Evolutionary conservation across 768 basidiomycete species (phyloP), one percentile per base, ranked within the genome.

Genomic region (Tylopilus sp.): DNA sequence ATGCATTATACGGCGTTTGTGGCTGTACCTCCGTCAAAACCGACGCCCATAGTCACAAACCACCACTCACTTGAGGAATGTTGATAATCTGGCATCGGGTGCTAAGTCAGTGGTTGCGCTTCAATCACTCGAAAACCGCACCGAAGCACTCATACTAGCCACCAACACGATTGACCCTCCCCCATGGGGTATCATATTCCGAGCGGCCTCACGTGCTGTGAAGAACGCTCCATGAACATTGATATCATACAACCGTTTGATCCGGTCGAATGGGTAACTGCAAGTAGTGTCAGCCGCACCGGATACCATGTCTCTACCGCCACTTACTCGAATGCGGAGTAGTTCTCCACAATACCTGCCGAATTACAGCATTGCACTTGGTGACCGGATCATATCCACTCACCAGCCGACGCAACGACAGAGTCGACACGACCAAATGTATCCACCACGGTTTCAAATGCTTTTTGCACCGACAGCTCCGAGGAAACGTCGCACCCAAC

Each of bases 1-100:
- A 95, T 10, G 91, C 89, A 71, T 98, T 98, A 71, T 98, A 98
- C 0, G 95, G 93, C 5, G 91, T 89, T 78, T 98, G 96, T 37
- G 81, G 82, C 82, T 92, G 67, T 52, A 52, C 40, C 28, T 31
- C 48, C 3, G 41, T 52, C 33, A 52, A 37, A 17, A 33, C 28
- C 30, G 21, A 12, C 3, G 6, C 11, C 6, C 14, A 3, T 29
- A n/a, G 9, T 17, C 6, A 52, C 24, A 16, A 21, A 10, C 16
- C 16, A 52, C 21, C 13, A 53, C 63, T 67, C 54, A 86, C 86
- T 78, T 92, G 94, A 38, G 95, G 94, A 50, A 90, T 80, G 69
- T 95, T 95, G 67, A 95, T 79, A 56, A 95, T 84, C 88, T 93
- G 63, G 37, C 19, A 25, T 46, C 29, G 51, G 55, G 31, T 55